Conservation (phyloP, 2,329 filamentous ascomycete species). For the Botrytis byssoidea region DNA sequence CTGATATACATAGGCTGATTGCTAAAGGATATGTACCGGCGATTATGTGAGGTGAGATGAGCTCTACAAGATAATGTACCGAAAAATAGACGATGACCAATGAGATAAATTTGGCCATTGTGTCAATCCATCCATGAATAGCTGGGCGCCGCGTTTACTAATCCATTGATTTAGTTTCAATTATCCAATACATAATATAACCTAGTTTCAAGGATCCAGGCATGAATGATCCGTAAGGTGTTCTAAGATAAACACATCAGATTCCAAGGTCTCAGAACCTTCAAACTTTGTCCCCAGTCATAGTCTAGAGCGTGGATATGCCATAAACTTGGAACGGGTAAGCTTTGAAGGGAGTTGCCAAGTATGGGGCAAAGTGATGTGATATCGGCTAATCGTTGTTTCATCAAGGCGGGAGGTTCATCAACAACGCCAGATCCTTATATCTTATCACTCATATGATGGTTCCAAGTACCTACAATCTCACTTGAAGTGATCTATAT, state of each 20-base stretch:
- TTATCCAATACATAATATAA: no score
- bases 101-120: neutral
- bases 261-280: neutral
- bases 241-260: neutral
- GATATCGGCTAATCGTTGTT: conserved; percentile 1
- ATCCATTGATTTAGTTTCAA: neutral
- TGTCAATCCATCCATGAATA: neutral
- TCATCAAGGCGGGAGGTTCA: neutral
- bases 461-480: neutral
- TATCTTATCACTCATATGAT: neutral
- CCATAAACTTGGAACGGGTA: neutral
- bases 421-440: neutral
- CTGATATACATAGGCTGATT: no score
- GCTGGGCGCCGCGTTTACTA: neutral
- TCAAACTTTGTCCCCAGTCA: neutral
- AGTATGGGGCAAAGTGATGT: neutral
- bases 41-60: neutral
- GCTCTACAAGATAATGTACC: neutral
- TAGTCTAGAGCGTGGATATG: neutral
- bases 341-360: neutral
- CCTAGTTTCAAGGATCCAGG: neutral
- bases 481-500: neutral
- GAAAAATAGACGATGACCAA: neutral
- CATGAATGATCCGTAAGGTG: neutral
- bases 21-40: neutral